These are phyloP conservation scores for Cymodocea nodosa DNA, from an alignment of 116 monocot species.

Conservation along the genomic window DNA sequence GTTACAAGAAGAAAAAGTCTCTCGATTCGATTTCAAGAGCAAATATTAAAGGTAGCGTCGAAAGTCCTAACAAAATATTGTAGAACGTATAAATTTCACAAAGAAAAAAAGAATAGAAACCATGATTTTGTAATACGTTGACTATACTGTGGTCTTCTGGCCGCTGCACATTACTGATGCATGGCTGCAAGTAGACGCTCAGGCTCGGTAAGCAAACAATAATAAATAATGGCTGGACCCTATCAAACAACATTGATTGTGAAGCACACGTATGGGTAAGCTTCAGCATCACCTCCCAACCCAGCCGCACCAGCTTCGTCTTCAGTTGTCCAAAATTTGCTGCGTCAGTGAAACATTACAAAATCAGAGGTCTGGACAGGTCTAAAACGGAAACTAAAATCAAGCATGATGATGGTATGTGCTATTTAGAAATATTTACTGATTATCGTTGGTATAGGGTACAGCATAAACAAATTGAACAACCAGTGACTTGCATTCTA, in stretches of 20 bases:
- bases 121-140: slow-evolving; percentile 2
- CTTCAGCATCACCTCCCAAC: slow-evolving; percentile 65
- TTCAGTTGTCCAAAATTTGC: slow-evolving; percentile 74
- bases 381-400: too few species aligned
- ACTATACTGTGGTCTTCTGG: slow-evolving; percentile 1
- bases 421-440: too few species aligned
- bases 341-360: slow-evolving; percentile 20
- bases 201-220: background rate
- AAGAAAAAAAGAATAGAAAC: background rate
- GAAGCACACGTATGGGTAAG: slow-evolving; percentile 85
- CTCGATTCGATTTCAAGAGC: background rate
- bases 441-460: too few species aligned
- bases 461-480: too few species aligned
- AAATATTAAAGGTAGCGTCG: background rate
- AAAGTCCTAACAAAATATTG: background rate
- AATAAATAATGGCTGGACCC: background rate
- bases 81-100: background rate
- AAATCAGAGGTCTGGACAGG: background rate
- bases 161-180: slow-evolving; percentile 1
- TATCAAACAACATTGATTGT: slow-evolving; percentile 66
- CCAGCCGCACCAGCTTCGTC: slow-evolving; percentile 60
- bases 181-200: background rate
- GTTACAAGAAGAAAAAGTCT: background rate
- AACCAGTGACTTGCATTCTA: too few species aligned
- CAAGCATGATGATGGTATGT: too few species aligned